A percentile compares a stretch with the other conserved stretches of the same genome.
phyloP scores from a whole-genome alignment of 208 protist species.

The Wallacemonas sp. region DNA sequence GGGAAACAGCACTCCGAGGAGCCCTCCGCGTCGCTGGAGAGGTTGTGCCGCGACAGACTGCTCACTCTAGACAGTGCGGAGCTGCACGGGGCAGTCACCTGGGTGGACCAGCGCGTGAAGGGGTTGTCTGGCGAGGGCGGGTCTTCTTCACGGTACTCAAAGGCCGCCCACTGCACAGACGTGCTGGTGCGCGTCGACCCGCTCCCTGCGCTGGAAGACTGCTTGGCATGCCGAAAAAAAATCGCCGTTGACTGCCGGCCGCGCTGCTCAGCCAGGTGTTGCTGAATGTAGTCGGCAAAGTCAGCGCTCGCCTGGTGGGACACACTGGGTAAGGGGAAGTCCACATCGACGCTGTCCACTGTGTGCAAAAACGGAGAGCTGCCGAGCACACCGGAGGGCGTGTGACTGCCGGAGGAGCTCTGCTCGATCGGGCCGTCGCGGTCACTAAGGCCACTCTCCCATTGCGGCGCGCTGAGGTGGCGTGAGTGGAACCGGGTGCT shows the following conservation, averaged over 20 bases:
- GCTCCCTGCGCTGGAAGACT: background rate
- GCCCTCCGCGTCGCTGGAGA: background rate
- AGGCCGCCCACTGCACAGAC: background rate
- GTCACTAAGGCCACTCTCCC: background rate
- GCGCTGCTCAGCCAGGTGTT: background rate
- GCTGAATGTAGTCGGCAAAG: constrained; percentile 7
- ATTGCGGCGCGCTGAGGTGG: background rate
- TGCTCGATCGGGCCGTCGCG: background rate
- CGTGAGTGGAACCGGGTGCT: background rate
- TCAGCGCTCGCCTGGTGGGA: background rate
- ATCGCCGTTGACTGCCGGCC: background rate
- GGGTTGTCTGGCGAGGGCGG: background rate
- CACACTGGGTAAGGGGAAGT: background rate
- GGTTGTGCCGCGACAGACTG: background rate
- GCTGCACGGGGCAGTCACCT: background rate
- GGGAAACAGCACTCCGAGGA: background rate
- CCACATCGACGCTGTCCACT: background rate
- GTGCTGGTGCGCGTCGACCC: background rate
- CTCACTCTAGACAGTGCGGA: background rate
- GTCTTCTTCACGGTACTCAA: constrained; percentile 7
- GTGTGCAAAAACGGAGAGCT: background rate
- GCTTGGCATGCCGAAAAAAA: background rate
- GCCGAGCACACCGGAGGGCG: background rate
- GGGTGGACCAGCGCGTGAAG: background rate
- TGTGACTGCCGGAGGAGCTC: background rate